phyloP scores from a whole-genome alignment of 2,329 filamentous ascomycete genomes.

The Aureobasidium sp. region DNA sequence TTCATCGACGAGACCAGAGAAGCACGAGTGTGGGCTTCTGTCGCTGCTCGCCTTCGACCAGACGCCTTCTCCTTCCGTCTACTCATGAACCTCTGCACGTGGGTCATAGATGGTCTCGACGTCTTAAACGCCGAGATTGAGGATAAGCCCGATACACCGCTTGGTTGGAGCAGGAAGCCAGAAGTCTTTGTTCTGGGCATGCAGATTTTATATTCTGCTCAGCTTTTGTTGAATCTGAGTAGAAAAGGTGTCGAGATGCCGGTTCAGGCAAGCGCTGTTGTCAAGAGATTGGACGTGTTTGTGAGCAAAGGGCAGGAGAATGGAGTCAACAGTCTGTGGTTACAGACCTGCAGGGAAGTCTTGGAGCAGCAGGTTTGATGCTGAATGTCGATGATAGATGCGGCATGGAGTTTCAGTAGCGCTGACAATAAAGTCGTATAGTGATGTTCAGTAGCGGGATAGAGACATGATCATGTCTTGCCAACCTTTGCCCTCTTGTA shows the following conservation, averaged over 20 bases:
- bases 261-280: conserved; percentile 22
- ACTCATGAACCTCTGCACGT: conserved; percentile 29
- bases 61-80: conserved; percentile 23
- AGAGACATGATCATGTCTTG: no score
- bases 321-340: conserved; percentile 32
- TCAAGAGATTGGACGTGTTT: conserved; percentile 26
- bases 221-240: conserved; percentile 30
- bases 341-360: conserved; percentile 30
- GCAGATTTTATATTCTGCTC: conserved; percentile 36
- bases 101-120: conserved; percentile 47
- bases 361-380: conserved; percentile 19
- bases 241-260: conserved; percentile 17
- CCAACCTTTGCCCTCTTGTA: no score
- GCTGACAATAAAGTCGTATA: no score
- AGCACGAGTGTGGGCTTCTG: conserved; percentile 57
- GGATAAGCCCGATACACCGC: conserved; percentile 51
- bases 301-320: conserved; percentile 20
- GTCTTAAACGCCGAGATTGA: conserved; percentile 33
- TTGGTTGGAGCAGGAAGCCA: conserved; percentile 66
- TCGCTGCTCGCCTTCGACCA: conserved; percentile 35
- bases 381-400: no score
- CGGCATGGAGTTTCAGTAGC: neutral
- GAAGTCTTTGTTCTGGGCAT: conserved; percentile 58
- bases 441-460: no score
- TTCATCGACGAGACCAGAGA: conserved; percentile 79